Evolutionary conservation across 768 basidiomycete species (phyloP), one percentile per base, ranked within the genome.

Genomic region (Psilocybe cubensis): DNA sequence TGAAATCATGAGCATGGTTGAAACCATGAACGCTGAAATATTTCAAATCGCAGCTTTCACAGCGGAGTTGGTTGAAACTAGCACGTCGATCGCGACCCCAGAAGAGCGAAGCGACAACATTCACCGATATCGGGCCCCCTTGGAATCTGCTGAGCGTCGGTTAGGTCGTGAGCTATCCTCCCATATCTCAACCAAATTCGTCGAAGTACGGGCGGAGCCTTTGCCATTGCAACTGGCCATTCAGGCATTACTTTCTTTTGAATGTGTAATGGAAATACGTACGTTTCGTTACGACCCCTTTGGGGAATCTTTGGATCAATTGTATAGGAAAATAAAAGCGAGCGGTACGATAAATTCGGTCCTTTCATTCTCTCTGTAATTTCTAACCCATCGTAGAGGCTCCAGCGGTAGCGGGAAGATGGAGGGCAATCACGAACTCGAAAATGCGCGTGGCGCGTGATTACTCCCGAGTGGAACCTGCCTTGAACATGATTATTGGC

Each of bases 11-110:
- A 58, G 42, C 24, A 66, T 65, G 61, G 66, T 78, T 33, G 74
- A 81, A 21, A 66, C 70, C 0, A 64, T 83, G 57, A 83, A 84
- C 61, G 67, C 71, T 21, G 82, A 84, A 61, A 79, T 83, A 18
- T 68, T 79, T 31, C 82, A 83, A 59, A 70, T 71, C 17, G 66
- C 77, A 3, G 78, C 80, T n/a, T 70, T 75, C 63, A 76, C 83
- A 50, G 72, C 79, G 0, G 80, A 81, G 49, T 33, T 63, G 20
- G 21, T 66, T 12, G 62, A 63, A 42, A 54, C 61, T 45, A 43
- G 25, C 1, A 43, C 54, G 17, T 33, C 44, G 29, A 23, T 21
- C 23, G 57, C 57, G 8, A 56, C 21, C 14, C 27, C 21, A 12
- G 29, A 46, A 12, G 56, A 63, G n/a, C 56, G 52, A 18, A 43